Base-by-base conservation (phyloP, 2,329 filamentous ascomycete genomes). In the Chalara sp. region DNA sequence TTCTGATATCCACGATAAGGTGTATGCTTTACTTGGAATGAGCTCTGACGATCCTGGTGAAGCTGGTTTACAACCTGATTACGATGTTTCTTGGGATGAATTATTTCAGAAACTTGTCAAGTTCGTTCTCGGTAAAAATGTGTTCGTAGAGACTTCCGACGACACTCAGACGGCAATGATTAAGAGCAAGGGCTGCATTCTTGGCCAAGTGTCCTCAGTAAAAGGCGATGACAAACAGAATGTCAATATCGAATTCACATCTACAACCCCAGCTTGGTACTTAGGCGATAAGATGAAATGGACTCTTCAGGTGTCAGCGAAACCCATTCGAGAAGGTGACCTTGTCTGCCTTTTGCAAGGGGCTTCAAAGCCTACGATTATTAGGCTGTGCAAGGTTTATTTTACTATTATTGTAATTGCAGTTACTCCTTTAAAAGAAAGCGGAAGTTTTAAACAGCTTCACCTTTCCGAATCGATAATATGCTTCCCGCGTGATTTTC, bases 61-160 rank as follows among this genome's bases (percentile, higher is more conserved):
- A 37, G 32, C 51, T 44, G 41, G 45, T 28, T 44, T 54, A 32
- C 43, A 11, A 13, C 54, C 54, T 37, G 42, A 56, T 40, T 54
- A 56, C 33, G 35, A 29, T 5, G 37, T 54, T 49, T 30, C 44
- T 8, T 54, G 50, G 54, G 48, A 50, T 39, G 32, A 51, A 32
- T 41, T 56, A 12, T 53, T 56, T n/a, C 28, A 49, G 33, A 32
- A 44, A 45, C 37, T 56, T 44, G 35, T 51, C 28, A 54, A 53
- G 30, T 53, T 49, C 40, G 6, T 56, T 40, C 48, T 56, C 32
- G 13, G 32, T 48, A 29, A 46, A 44, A 13, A 51, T 21, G 39
- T 48, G 43, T 53, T 39, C 32, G 49, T 56, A 33, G 29, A 53
- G 29, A 51, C 37, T 50, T 51, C 5, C 21, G 12, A 32, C 33